Conservation (phyloP, 345 rosid genomes). For the Populus ilicifolia region DNA sequence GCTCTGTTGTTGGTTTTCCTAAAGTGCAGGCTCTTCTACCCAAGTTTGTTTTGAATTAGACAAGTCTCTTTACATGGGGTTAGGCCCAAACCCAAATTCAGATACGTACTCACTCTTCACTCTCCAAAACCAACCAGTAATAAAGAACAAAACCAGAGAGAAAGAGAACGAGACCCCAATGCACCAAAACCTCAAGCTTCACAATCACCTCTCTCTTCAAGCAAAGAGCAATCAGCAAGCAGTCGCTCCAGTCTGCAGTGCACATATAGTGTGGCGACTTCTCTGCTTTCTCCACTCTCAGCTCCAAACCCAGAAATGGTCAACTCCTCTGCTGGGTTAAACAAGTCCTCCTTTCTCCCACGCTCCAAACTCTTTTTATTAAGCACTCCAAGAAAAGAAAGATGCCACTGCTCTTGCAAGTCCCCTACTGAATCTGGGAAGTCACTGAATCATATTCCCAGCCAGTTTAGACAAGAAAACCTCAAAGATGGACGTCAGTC, state of each 20-base stretch:
- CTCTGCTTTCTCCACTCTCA: constrained; percentile 45
- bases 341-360: constrained; percentile 46
- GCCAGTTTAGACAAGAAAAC: constrained; percentile 69
- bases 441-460: constrained; percentile 61
- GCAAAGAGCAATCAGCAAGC: not conserved
- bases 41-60: not conserved
- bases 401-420: constrained; percentile 18
- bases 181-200: constrained; percentile 9
- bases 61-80: not conserved
- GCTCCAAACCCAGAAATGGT: constrained; percentile 32
- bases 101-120: too few relatives aligned
- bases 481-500: constrained; percentile 75
- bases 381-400: constrained; percentile 14
- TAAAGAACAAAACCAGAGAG: too few relatives aligned
- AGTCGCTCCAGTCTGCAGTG: not conserved
- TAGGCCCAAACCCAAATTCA: too few relatives aligned
- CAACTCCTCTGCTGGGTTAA: constrained; percentile 18
- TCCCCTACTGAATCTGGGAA: constrained; percentile 40
- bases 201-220: not conserved
- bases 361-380: constrained; percentile 30
- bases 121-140: too few relatives aligned
- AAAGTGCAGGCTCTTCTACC: too few relatives aligned
- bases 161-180: not conserved
- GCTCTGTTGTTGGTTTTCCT: not conserved
- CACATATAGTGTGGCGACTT: constrained; percentile 47